These are phyloP conservation scores for Prototheca cutis DNA, from an alignment of 163 green algal species.

Conservation along the genomic window DNA sequence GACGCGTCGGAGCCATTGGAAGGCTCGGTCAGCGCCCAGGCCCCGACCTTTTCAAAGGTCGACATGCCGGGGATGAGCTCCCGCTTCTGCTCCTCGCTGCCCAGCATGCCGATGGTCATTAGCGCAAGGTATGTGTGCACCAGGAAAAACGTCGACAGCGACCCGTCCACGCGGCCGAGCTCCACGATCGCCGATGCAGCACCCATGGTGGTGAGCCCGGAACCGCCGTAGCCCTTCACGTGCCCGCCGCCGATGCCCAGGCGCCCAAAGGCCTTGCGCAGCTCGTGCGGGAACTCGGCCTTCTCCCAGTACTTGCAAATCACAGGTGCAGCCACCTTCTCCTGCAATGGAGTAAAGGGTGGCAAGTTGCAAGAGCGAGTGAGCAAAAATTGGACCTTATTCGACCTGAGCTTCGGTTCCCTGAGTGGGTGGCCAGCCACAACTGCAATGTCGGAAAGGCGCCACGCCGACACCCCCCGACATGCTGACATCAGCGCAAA, in stretches of 20 bases:
- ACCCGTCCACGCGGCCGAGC: slow-evolving; percentile 77
- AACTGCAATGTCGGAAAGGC: neutral
- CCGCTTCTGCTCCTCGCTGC: slow-evolving; percentile 76
- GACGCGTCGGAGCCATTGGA: slow-evolving; percentile 80
- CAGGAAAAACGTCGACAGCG: slow-evolving; percentile 81
- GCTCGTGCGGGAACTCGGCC: slow-evolving; percentile 72
- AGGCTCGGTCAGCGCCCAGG: slow-evolving; percentile 90
- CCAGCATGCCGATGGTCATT: slow-evolving; percentile 62
- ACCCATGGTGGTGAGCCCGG: slow-evolving; percentile 35
- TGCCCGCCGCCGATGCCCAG: slow-evolving; percentile 64
- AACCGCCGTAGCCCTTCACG: slow-evolving; percentile 63
- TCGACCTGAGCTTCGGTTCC: no score
- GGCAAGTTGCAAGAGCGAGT: neutral
- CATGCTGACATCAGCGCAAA: neutral
- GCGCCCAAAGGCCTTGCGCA: slow-evolving; percentile 51
- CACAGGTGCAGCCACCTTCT: slow-evolving; percentile 71
- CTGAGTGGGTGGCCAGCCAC: neutral
- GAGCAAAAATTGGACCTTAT: neutral
- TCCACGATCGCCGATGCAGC: slow-evolving; percentile 57
- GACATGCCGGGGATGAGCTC: slow-evolving; percentile 68
- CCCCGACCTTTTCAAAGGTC: slow-evolving; percentile 46
- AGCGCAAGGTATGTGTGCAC: slow-evolving; percentile 82
- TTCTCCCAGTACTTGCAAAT: slow-evolving; percentile 81
- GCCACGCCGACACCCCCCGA: neutral
- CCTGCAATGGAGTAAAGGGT: slow-evolving; percentile 31